Evolutionary conservation across 1,139 yeast species (phyloP).

Genomic region (Hansenula sp.): DNA sequence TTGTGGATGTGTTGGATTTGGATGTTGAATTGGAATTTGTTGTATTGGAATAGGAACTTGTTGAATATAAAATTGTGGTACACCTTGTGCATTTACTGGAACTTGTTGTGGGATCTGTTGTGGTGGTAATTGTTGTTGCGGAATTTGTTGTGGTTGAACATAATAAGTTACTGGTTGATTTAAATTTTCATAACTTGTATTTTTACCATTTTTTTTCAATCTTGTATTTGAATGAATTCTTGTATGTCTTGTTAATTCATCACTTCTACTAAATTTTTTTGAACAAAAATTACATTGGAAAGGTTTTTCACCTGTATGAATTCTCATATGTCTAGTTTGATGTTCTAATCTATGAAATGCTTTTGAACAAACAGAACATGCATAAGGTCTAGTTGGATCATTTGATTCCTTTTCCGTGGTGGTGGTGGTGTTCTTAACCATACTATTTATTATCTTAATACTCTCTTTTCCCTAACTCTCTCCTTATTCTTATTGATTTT

Average conservation of each 20-base stretch:
- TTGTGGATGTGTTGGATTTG: conserved; percentile 2
- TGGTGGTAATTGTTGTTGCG: conserved; percentile 1
- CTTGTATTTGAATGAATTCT: conserved; percentile 61
- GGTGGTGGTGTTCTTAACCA: neutral
- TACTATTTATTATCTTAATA: too few relatives aligned
- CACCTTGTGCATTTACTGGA: neutral
- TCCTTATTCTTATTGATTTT: too few relatives aligned
- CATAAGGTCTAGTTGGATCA: conserved; percentile 39
- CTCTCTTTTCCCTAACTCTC: too few relatives aligned
- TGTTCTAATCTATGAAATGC: conserved; percentile 64
- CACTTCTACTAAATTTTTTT: conserved; percentile 63
- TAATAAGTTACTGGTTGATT: conserved; percentile 23
- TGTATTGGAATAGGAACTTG: conserved; percentile 1
- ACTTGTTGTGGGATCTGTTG: neutral
- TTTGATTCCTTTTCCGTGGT: neutral
- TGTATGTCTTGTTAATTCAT: conserved; percentile 65
- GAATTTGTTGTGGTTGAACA: conserved; percentile 14
- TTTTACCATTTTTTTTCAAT: conserved; percentile 45
- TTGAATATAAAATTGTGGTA: conserved; percentile 1
- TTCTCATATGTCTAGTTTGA: conserved; percentile 66
- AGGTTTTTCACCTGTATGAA: conserved; percentile 73
- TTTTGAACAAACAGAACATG: conserved; percentile 56
- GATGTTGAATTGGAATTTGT: conserved; percentile 6
- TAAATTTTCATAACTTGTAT: conserved; percentile 11
- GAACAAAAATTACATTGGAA: conserved; percentile 66